A percentile compares a stretch with the other conserved stretches of the same genome.
These are phyloP conservation scores for Papilionanthe hybrid DNA, from an alignment of 116 monocot species.

Conservation along the genomic window DNA sequence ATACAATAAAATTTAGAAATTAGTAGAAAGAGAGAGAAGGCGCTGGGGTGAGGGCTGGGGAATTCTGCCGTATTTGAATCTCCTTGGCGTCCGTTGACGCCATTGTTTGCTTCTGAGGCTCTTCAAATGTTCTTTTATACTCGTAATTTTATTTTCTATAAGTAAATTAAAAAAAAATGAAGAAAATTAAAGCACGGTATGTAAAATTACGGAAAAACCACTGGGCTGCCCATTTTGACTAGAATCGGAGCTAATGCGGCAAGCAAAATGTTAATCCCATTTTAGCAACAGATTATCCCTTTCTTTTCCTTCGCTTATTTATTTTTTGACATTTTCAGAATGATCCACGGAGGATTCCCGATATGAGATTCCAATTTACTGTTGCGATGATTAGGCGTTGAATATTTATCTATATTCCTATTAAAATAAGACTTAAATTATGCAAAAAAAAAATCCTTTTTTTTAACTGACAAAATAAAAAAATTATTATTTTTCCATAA, in stretches of 20 bases:
- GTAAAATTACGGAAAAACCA: neutral
- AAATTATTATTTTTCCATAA: too few relatives aligned
- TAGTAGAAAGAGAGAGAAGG: neutral
- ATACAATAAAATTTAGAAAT: neutral
- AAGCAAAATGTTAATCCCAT: neutral
- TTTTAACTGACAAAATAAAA: too few relatives aligned
- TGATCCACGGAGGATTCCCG: too few relatives aligned
- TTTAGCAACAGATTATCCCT: neutral
- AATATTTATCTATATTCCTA: too few relatives aligned
- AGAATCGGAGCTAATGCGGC: neutral
- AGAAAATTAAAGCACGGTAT: neutral
- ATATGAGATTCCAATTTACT: too few relatives aligned
- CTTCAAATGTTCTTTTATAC: neutral
- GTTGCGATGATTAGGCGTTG: too few relatives aligned
- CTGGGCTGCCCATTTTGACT: neutral
- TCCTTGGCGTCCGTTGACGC: slow-evolving; percentile 10
- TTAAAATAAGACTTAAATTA: too few relatives aligned
- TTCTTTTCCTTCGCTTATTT: neutral
- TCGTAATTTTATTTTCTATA: neutral
- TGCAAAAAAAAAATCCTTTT: too few relatives aligned
- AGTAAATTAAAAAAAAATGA: neutral
- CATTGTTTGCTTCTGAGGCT: too few relatives aligned
- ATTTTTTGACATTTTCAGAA: too few relatives aligned
- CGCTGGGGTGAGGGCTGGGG: neutral
- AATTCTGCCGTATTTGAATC: slow-evolving; percentile 8